A percentile compares a stretch with the other conserved stretches of the same genome.
These are phyloP conservation scores for Pseudogymnoascus sp. DNA, from an alignment of 2,329 filamentous ascomycete species.

Conservation along the genomic window DNA sequence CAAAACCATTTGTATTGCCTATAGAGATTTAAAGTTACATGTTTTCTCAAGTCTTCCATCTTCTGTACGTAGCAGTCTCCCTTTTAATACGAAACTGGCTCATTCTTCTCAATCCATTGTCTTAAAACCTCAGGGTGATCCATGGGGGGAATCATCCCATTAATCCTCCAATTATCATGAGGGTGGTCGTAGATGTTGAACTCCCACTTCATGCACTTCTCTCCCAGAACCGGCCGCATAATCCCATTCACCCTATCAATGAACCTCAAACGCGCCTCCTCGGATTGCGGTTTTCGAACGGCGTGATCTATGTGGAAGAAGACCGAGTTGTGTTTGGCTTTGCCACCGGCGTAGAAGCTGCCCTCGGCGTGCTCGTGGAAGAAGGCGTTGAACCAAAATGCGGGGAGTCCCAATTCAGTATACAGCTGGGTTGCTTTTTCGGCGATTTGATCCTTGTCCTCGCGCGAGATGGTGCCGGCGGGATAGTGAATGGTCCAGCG, in stretches of 20 bases:
- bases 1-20: too few relatives aligned
- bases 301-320: background rate
- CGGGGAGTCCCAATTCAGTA: background rate
- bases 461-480: too few relatives aligned
- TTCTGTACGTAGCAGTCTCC: too few relatives aligned
- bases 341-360: background rate
- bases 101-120: background rate
- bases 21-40: too few relatives aligned
- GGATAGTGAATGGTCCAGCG: background rate
- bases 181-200: background rate
- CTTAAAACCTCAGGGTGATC: background rate
- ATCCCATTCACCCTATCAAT: background rate
- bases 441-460: too few relatives aligned
- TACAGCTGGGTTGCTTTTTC: background rate
- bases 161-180: background rate
- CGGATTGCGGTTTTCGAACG: background rate
- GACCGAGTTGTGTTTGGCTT: background rate
- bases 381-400: background rate
- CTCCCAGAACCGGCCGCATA: background rate
- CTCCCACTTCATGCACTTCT: background rate
- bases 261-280: background rate
- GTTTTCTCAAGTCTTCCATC: too few relatives aligned
- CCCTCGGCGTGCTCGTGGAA: background rate
- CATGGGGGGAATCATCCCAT: background rate
- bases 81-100: background rate